Base-by-base conservation (phyloP, 306 rosid genomes). In the Cucumis cinereus region DNA sequence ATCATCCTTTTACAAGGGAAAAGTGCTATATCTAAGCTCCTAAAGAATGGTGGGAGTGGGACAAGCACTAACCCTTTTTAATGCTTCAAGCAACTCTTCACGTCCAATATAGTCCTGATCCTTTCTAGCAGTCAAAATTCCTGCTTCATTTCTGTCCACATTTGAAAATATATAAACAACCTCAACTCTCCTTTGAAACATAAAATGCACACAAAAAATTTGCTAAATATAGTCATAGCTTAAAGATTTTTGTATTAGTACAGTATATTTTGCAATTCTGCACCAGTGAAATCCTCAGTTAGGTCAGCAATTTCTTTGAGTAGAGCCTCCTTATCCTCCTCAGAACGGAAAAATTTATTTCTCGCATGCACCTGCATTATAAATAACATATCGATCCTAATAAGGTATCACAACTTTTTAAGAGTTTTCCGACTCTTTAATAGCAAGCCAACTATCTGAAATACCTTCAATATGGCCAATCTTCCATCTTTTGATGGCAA, bases 41-140 rank as follows among this genome's bases (percentile, higher is more conserved):
- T 62, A 50, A 53, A 75, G 55, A 59, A 72, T 82, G 59, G 69
- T 17, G 74, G 61, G 62, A 40, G 68, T n/a, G 74, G 30, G 50
- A 66, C 33, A 16, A 55, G 58, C 36, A 85, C 90, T n/a, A 26
- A 93, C 98, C 94, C 98, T 87, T 83, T 93, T 91, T 81, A 93
- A 88, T 77, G 98, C 98, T 87, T 93, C 98, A 74, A 87, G 92
- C 74, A 91, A 85, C 85, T 93, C 98, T 58, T 91, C 98, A 59
- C 84, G 86, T 45, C 96, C 96, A 77, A 93, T 93, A 86, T 81
- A 86, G 80, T 91, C 98, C 75, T 90, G 81, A 87, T 93, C 98
- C 82, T 93, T 93, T 87, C 98, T 86, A 79, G 98, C 97, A 49
- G 98, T 93, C 91, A 93, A 90, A 83, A 93, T 93, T 81, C 98